Percentiles rank a stretch among this genome's conserved stretches.
These are phyloP conservation scores for Ampelocalamus luodianensis DNA, from an alignment of 176 grass and related monocot genomes.

Conservation along the genomic window DNA sequence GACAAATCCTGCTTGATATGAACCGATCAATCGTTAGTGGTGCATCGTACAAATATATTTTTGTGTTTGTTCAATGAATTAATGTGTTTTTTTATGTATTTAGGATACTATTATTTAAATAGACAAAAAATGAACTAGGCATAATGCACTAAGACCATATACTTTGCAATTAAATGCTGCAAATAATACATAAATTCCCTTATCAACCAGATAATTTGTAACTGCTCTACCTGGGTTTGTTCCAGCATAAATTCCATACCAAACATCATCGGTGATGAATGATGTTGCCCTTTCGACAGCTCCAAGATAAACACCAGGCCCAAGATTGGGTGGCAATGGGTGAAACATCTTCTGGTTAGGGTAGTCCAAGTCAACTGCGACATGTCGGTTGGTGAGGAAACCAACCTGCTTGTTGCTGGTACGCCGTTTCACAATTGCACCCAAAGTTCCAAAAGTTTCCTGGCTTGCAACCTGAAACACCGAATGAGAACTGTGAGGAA, in stretches of 20 bases:
- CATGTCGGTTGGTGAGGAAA: constrained; percentile 94
- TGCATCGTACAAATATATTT: neutral
- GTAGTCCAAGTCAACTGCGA: constrained; percentile 95
- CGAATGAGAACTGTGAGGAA: constrained; percentile 32
- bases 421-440: constrained; percentile 87
- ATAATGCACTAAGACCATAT: neutral
- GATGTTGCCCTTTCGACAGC: constrained; percentile 97
- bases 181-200: constrained; percentile 24
- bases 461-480: constrained; percentile 88
- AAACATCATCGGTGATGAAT: constrained; percentile 98
- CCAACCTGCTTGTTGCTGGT: constrained; percentile 94
- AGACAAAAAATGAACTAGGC: neutral
- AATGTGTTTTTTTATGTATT: neutral
- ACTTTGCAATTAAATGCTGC: constrained; percentile 9
- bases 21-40: neutral
- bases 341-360: constrained; percentile 99
- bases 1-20: neutral
- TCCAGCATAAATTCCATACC: constrained; percentile 97
- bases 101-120: constrained; percentile 6
- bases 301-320: constrained; percentile 98
- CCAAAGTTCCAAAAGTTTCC: constrained; percentile 96
- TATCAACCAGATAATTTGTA: constrained; percentile 41
- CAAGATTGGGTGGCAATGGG: constrained; percentile 93
- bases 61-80: neutral
- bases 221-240: constrained; percentile 92